Evolutionary conservation across 2,329 filamentous ascomycete genomes (phyloP), one percentile per base, ranked within the genome.

Genomic region (Aspergillus transmontanensis): DNA sequence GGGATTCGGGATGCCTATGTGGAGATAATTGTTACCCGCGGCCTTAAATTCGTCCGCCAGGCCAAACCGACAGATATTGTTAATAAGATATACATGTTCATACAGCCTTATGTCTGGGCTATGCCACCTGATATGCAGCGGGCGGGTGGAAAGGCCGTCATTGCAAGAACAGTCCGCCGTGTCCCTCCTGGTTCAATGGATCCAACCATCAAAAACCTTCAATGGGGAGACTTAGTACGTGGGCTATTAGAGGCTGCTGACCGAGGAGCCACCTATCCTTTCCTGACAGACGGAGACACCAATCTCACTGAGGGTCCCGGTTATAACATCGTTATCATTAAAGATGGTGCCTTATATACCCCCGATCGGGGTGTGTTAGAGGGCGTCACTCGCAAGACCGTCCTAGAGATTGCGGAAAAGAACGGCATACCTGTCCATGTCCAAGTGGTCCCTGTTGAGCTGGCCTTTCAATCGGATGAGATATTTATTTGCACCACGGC

Each of bases 401-500:
- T 85, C 0, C 72, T 83, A 21, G 81, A 84, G 54, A 77, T 75
- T 16, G 81, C 81, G 1, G 65, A 65, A 1, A 60, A 61, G 0
- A 69, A 75, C 2, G 75, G 75, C 0, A 64, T 79, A 41, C 74
- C 79, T 28, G 71, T 81, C 5, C 75, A 73, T 3, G 59, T 80
- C 30, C 79, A 83, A 66, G 62, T 75, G 28, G 80, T 84, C 3
- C 81, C 82, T 0, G 72, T 82, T 0, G 75, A 81, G 19, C 10
- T 75, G 43, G 76, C 73, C 0, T 84, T 83, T 34, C 53, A 58
- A 77, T 71, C 74, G 0, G 83, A 85, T 60, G 83, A 85, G 72
- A 76, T 84, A 5, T 80, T 85, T 34, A 84, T 84, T 82, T 84
- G 78, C 63, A 85, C 83, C 0, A 85, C 83, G n/a, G 83, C 83